Evolutionary conservation across 1,284 basidiomycete species (phyloP).

Genomic region (Cryptococcus neoformans): DNA sequence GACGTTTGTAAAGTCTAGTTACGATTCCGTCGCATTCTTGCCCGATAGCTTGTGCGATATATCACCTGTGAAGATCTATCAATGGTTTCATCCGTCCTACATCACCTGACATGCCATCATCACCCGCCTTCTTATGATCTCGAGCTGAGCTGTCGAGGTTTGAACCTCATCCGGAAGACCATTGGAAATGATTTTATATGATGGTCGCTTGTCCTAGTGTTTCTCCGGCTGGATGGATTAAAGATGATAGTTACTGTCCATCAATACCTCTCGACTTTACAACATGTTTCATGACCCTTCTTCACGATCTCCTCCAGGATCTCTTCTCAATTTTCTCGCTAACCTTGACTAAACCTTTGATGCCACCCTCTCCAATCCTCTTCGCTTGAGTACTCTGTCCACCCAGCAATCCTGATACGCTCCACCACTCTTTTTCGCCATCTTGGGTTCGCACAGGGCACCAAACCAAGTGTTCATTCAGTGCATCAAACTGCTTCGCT

Average conservation of each 20-base stretch:
- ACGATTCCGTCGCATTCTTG: background rate
- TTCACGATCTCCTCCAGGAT: constrained; percentile 17
- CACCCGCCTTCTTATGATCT: too few species aligned
- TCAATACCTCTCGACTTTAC: background rate
- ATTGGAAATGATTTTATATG: too few species aligned
- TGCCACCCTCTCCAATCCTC: background rate
- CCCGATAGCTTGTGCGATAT: too few species aligned
- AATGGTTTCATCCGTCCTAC: too few species aligned
- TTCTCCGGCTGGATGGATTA: background rate
- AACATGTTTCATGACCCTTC: background rate
- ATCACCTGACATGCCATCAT: too few species aligned
- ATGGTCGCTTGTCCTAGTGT: background rate
- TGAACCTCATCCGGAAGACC: too few species aligned
- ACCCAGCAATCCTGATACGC: constrained; percentile 5
- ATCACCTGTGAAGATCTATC: too few species aligned
- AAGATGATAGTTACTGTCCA: background rate
- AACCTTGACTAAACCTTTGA: constrained; percentile 15
- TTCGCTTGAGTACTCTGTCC: constrained; percentile 2
- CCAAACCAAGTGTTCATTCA: constrained; percentile 33
- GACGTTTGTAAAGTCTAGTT: constrained; percentile 9
- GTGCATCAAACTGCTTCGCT: constrained; percentile 22
- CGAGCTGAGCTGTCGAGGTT: too few species aligned
- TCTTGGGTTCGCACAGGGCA: constrained; percentile 30
- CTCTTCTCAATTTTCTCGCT: constrained; percentile 29
- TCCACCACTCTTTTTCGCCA: constrained; percentile 22